These are phyloP conservation scores for Gentiana macrophylla DNA, from an alignment of 257 asterid species.

Conservation along the genomic window DNA sequence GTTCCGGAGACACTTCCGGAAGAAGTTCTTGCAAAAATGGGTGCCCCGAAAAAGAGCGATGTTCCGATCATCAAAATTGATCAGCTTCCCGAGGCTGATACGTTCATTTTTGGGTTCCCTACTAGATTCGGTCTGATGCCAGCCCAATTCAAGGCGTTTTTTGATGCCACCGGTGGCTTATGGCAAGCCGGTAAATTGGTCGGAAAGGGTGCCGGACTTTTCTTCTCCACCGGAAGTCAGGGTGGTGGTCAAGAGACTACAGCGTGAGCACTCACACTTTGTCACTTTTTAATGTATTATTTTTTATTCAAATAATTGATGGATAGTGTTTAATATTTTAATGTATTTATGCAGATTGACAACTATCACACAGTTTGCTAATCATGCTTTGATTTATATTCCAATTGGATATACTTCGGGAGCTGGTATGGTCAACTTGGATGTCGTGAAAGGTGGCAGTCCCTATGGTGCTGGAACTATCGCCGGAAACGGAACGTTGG, in stretches of 20 bases:
- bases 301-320: too few species aligned
- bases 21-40: constrained; percentile 36
- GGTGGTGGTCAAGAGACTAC: constrained; percentile 60
- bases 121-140: constrained; percentile 53
- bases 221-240: constrained; percentile 42
- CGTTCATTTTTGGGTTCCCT: constrained; percentile 36
- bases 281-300: not conserved
- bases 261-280: constrained; percentile 15
- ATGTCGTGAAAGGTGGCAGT: constrained; percentile 24
- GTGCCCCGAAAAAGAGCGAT: constrained; percentile 35
- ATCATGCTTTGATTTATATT: constrained; percentile 57
- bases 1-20: constrained; percentile 41
- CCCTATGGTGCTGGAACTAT: constrained; percentile 34
- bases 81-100: constrained; percentile 43
- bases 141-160: constrained; percentile 36
- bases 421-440: constrained; percentile 56
- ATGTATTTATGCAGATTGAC: constrained; percentile 33
- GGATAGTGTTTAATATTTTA: not conserved
- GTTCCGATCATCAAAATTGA: constrained; percentile 28
- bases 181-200: constrained; percentile 42
- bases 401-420: constrained; percentile 59
- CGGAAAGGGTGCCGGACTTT: constrained; percentile 46
- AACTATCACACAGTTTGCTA: constrained; percentile 49
- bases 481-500: constrained; percentile 23
- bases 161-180: constrained; percentile 42